Evolutionary conservation across 805 yeast genomes (phyloP).

Genomic region (Yarrowia sp.): DNA sequence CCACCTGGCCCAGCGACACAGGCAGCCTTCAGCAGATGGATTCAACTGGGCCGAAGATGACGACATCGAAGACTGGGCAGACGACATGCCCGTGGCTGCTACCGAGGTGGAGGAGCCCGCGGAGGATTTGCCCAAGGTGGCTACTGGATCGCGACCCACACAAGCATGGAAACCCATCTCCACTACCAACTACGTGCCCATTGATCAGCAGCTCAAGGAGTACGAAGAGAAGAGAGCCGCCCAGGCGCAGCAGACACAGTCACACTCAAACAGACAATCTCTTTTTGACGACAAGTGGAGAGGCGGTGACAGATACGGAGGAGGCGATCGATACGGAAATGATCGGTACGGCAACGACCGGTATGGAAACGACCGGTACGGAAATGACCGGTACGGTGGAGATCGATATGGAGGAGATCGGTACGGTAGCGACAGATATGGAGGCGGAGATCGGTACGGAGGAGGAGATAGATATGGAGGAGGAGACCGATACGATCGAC

Average conservation of each 20-base stretch:
- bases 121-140: neutral
- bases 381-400: neutral
- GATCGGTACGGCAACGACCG: neutral
- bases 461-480: neutral
- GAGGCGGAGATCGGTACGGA: neutral
- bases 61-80: slow-evolving; percentile 40
- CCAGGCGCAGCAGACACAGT: slow-evolving; percentile 5
- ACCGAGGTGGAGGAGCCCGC: slow-evolving; percentile 14
- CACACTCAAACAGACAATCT: neutral
- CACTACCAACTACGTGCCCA: slow-evolving; percentile 28
- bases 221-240: slow-evolving; percentile 27
- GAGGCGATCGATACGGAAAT: neutral
- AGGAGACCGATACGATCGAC: neutral
- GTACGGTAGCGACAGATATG: neutral
- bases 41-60: slow-evolving; percentile 42
- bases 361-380: neutral
- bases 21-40: slow-evolving; percentile 29
- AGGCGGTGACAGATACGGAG: neutral
- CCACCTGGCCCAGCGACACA: slow-evolving; percentile 36
- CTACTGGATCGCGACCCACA: slow-evolving; percentile 4
- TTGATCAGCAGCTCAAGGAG: slow-evolving; percentile 32
- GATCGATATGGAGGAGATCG: neutral
- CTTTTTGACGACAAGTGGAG: slow-evolving; percentile 25
- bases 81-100: slow-evolving; percentile 10
- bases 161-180: slow-evolving; percentile 17